phyloP scores from a whole-genome alignment of 345 rosid genomes.

The Pelargonium nanum region DNA sequence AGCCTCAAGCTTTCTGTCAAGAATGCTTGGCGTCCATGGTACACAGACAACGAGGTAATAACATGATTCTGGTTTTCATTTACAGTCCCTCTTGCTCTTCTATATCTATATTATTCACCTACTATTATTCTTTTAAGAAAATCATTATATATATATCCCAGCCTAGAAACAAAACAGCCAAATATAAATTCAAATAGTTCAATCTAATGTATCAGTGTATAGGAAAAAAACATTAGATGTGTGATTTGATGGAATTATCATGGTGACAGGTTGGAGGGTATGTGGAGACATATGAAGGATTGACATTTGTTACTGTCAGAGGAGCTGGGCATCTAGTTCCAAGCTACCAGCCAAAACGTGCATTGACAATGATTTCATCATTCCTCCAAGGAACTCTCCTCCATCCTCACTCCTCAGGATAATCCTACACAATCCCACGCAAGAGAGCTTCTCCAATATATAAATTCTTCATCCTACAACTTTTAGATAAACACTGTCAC shows the following conservation, averaged over 20 bases:
- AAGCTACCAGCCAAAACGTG: slow-evolving; percentile 36
- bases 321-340: slow-evolving; percentile 45
- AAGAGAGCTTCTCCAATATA: neutral
- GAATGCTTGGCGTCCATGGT: slow-evolving; percentile 34
- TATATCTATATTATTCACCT: too few species aligned
- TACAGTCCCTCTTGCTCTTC: too few species aligned
- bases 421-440: neutral
- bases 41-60: slow-evolving; percentile 27
- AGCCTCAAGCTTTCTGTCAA: slow-evolving; percentile 10
- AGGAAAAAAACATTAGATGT: too few species aligned
- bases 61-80: neutral
- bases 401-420: slow-evolving; percentile 13
- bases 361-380: slow-evolving; percentile 28
- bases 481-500: neutral
- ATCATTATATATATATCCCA: too few species aligned
- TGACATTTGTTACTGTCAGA: slow-evolving; percentile 28
- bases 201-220: too few species aligned
- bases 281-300: slow-evolving; percentile 25
- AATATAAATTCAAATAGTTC: too few species aligned
- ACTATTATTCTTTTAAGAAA: too few species aligned
- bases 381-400: slow-evolving; percentile 36
- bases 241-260: neutral
- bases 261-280: slow-evolving; percentile 41
- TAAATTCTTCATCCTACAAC: neutral
- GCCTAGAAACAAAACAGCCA: too few species aligned